Conservation (phyloP, 2,329 filamentous ascomycete species). For the Colletotrichum sp. region DNA sequence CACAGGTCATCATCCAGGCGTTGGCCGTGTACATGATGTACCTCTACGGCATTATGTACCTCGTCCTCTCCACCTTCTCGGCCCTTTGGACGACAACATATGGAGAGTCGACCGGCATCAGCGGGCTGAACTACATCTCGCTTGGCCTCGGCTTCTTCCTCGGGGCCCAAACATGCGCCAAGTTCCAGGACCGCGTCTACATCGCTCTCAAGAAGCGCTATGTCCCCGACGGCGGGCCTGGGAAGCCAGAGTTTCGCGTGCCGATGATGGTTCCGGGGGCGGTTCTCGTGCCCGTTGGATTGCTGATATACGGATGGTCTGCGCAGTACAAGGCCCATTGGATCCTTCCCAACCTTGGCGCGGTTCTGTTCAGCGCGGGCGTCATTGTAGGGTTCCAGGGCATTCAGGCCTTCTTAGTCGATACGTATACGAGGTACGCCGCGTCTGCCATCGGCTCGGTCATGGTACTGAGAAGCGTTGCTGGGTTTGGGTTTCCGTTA, state of each 20-base stretch:
- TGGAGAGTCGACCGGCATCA: slow-evolving; percentile 43
- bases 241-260: slow-evolving; percentile 47
- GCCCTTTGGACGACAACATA: slow-evolving; percentile 49
- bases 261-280: slow-evolving; percentile 47
- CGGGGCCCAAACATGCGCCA: slow-evolving; percentile 48
- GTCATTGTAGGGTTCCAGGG: slow-evolving; percentile 48
- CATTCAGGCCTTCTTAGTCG: slow-evolving; percentile 51
- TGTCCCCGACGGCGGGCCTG: slow-evolving; percentile 34
- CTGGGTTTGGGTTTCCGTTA: slow-evolving; percentile 57
- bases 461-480: slow-evolving; percentile 50
- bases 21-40: slow-evolving; percentile 50
- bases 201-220: slow-evolving; percentile 45
- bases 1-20: slow-evolving; percentile 52
- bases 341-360: slow-evolving; percentile 51
- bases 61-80: slow-evolving; percentile 56
- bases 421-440: slow-evolving; percentile 50
- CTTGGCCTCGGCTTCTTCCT: slow-evolving; percentile 54
- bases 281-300: slow-evolving; percentile 44
- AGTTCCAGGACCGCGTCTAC: slow-evolving; percentile 51
- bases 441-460: slow-evolving; percentile 50
- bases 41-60: slow-evolving; percentile 46
- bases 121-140: slow-evolving; percentile 55
- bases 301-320: slow-evolving; percentile 52
- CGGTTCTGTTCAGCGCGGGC: slow-evolving; percentile 40
- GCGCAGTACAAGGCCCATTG: slow-evolving; percentile 47